A percentile compares a stretch with the other conserved stretches of the same genome.
These are phyloP conservation scores for Volvox reticuliferus DNA, from an alignment of 139 green algal genomes.

Conservation along the genomic window DNA sequence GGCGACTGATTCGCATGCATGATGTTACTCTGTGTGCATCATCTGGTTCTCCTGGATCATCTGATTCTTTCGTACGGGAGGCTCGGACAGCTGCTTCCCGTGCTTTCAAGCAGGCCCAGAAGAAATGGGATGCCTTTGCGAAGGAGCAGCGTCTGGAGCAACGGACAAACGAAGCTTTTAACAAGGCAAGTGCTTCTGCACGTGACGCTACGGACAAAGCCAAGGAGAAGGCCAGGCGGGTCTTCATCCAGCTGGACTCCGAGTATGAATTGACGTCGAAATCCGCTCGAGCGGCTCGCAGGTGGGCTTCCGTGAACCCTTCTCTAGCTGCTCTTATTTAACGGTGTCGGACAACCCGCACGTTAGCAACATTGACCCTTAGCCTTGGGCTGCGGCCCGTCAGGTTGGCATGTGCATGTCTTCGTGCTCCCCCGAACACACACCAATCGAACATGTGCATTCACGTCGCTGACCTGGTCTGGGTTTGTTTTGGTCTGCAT, in stretches of 20 bases:
- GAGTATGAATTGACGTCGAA: conserved; percentile 21
- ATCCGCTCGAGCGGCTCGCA: not conserved
- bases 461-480: too few relatives aligned
- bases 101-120: conserved; percentile 14
- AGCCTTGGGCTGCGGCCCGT: too few relatives aligned
- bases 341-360: too few relatives aligned
- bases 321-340: too few relatives aligned
- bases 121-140: not conserved
- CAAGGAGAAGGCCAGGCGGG: not conserved
- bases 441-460: too few relatives aligned
- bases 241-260: not conserved
- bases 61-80: not conserved
- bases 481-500: too few relatives aligned
- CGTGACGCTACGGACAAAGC: conserved; percentile 2
- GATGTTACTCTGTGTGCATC: not conserved
- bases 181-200: not conserved
- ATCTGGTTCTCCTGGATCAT: not conserved
- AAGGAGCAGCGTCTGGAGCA: conserved; percentile 17
- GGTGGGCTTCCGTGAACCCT: not conserved
- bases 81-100: conserved; percentile 2
- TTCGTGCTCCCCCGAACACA: too few relatives aligned
- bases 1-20: not conserved
- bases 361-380: too few relatives aligned
- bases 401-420: too few relatives aligned
- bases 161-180: not conserved